These are phyloP conservation scores for Neurospora sp. DNA, from an alignment of 495 filamentous ascomycete species.

Conservation along the genomic window DNA sequence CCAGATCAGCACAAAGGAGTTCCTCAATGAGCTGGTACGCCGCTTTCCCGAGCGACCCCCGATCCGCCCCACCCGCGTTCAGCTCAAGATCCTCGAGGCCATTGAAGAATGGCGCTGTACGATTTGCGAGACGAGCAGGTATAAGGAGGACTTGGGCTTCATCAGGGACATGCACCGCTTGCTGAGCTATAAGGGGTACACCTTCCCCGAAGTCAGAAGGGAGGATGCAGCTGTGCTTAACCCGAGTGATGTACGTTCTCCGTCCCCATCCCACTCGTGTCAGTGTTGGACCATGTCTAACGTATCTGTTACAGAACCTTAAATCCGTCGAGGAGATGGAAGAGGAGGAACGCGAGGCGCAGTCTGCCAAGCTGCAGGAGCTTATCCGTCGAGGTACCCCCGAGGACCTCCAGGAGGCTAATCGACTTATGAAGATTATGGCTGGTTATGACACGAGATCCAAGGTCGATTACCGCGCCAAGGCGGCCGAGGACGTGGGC, in stretches of 20 bases:
- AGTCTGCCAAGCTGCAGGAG: constrained; percentile 95
- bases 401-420: constrained; percentile 89
- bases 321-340: constrained; percentile 99
- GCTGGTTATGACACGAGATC: constrained; percentile 88
- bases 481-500: constrained; percentile 87
- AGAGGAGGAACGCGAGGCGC: constrained; percentile 85
- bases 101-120: constrained; percentile 98
- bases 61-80: constrained; percentile 72
- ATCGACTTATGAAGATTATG: constrained; percentile 97
- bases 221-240: constrained; percentile 97
- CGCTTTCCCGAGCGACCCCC: constrained; percentile 92
- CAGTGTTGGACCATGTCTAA: background rate
- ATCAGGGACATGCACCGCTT: constrained; percentile 97
- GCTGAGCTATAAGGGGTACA: constrained; percentile 91
- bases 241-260: constrained; percentile 76
- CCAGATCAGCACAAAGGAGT: constrained; percentile 97
- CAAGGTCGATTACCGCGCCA: constrained; percentile 95
- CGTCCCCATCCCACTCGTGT: background rate
- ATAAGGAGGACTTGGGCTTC: constrained; percentile 93
- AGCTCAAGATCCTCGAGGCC: constrained; percentile 85
- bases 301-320: constrained; percentile 52
- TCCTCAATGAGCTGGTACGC: constrained; percentile 94
- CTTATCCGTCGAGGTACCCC: constrained; percentile 86
- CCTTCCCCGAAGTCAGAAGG: constrained; percentile 79
- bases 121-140: constrained; percentile 93